Base-by-base conservation (phyloP, 495 filamentous ascomycete genomes). In the Gamarada debralockiae region DNA sequence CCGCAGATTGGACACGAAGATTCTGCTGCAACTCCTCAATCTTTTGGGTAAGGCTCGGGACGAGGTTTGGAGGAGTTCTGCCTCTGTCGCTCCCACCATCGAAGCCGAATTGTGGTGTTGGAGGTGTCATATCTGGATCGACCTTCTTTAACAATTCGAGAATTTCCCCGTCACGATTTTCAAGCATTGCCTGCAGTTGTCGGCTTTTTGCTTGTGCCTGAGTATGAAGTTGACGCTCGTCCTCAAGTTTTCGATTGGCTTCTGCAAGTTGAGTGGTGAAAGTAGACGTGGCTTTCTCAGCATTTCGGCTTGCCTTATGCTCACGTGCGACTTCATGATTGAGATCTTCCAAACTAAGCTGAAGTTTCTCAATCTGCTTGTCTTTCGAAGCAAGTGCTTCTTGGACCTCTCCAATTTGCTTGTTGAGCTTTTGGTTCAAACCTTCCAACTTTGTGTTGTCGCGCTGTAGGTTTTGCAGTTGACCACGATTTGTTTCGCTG, bases 301-400 rank as follows among this genome's bases (percentile, higher is more conserved):
- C 93, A 65, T 85, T 91, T 14, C 93, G 85, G 56, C 83, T 95
- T 34, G 84, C 84, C 70, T 97, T 93, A 59, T 93, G 92, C 66
- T 97, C 93, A 13, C 90, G 76, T 22, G 83, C 86, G 33, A 97
- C 79, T 67, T 97, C 92, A 65, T 98, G 93, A 59, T 92, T 96
- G 22, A 97, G 74, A 67, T 98, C 93, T 62, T 98, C 93, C 13
- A 97, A 67, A 59, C 77, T 90, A 46, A 98, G 75, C 18, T 91
- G 79, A 29, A 97, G 72, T 70, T 97, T 97, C 69, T 97, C 93
- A 52, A 95, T 91, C 66, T 96, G 90, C 73, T 97, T 97, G 68
- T 97, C 92, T 23, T 96, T 66, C 2, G 89, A 87, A 1, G 87
- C 85, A 47, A 97, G 83, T 10, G 85, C 84, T 23, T 97, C 70